Conservation (phyloP, 2,329 filamentous ascomycete species). For the Geosmithia putterillii region DNA sequence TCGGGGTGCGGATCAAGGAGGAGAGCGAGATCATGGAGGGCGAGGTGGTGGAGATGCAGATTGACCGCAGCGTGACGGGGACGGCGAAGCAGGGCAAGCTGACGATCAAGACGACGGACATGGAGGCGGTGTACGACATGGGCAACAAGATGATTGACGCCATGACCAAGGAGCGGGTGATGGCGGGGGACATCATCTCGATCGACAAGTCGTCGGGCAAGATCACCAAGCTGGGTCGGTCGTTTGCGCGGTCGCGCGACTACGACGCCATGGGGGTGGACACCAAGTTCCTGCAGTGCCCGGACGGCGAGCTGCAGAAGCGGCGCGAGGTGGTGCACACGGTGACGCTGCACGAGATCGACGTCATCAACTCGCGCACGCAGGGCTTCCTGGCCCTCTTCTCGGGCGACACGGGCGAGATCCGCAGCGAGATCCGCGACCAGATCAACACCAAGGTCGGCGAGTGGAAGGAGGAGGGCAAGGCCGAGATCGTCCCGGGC, state of each 20-base stretch:
- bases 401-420: slow-evolving; percentile 95
- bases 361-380: slow-evolving; percentile 98
- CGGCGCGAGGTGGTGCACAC: slow-evolving; percentile 96
- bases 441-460: slow-evolving; percentile 99
- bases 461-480: slow-evolving; percentile 99
- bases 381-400: slow-evolving; percentile 96
- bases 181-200: slow-evolving; percentile 95
- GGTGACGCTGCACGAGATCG: slow-evolving; percentile 93
- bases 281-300: slow-evolving; percentile 95
- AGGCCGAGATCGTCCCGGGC: slow-evolving; percentile 93
- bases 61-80: slow-evolving; percentile 91
- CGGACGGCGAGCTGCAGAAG: slow-evolving; percentile 93
- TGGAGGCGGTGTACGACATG: slow-evolving; percentile 99
- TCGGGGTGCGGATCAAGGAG: slow-evolving; percentile 95
- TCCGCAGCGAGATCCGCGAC: slow-evolving; percentile 89
- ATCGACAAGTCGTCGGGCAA: slow-evolving; percentile 98
- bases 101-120: slow-evolving; percentile 98
- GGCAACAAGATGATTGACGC: slow-evolving; percentile 99
- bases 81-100: slow-evolving; percentile 97
- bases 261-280: slow-evolving; percentile 99
- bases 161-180: slow-evolving; percentile 98
- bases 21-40: slow-evolving; percentile 99
- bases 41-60: slow-evolving; percentile 97
- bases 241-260: slow-evolving; percentile 87
- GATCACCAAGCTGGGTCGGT: slow-evolving; percentile 92